A percentile compares a stretch with the other conserved stretches of the same genome.
phyloP scores from a whole-genome alignment of 2,329 filamentous ascomycete genomes.

The Pseudogymnoascus sp. region DNA sequence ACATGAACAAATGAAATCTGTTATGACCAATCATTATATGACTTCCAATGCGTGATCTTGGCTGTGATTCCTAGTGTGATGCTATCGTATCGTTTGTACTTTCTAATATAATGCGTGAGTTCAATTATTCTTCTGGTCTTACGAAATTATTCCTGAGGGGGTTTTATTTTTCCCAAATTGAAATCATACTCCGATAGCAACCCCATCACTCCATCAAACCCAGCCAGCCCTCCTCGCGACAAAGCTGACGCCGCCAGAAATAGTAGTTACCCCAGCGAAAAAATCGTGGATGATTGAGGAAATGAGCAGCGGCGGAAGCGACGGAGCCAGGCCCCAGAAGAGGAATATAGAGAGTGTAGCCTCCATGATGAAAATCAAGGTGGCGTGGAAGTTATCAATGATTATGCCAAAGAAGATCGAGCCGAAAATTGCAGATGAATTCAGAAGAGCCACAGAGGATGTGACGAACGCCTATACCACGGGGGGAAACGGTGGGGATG shows the following conservation, averaged over 20 bases:
- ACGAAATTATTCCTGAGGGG: neutral
- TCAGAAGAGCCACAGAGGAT: neutral
- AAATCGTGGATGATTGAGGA: neutral
- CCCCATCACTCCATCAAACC: neutral
- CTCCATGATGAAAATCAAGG: neutral
- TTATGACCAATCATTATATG: neutral
- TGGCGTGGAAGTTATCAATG: neutral
- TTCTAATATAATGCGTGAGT: neutral
- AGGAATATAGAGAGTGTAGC: too few species aligned
- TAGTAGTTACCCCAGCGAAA: neutral
- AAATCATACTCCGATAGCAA: neutral
- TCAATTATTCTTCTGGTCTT: neutral
- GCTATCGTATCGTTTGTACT: neutral
- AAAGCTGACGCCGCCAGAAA: too few species aligned
- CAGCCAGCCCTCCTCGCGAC: neutral
- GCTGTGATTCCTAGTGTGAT: neutral
- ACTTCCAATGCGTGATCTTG: neutral
- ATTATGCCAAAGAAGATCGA: neutral
- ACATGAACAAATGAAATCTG: conserved; percentile 3
- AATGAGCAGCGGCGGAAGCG: neutral
- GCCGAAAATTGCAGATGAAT: neutral
- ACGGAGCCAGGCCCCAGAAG: too few species aligned
- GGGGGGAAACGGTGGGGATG: neutral
- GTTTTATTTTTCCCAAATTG: neutral
- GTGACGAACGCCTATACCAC: neutral